Percentiles rank a stretch among this genome's conserved stretches.
Evolutionary conservation across 768 basidiomycete species (phyloP).

Genomic region (Xanthoconium purpureum): DNA sequence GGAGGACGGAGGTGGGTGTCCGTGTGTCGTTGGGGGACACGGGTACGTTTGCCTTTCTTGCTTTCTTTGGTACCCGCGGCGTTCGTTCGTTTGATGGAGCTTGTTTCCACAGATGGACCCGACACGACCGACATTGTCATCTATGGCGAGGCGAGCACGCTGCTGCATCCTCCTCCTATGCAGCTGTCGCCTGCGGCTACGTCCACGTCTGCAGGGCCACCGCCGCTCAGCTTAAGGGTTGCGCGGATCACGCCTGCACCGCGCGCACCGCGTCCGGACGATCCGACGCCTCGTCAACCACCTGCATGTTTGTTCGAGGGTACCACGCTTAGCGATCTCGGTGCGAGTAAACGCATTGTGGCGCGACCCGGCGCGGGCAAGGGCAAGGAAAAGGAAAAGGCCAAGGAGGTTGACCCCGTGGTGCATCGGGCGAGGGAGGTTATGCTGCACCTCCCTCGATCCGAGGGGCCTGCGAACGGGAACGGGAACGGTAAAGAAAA

Average conservation of each 20-base stretch:
- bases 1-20: conserved; percentile 53
- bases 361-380: conserved; percentile 14
- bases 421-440: conserved; percentile 36
- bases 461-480: conserved; percentile 8
- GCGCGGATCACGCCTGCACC: conserved; percentile 52
- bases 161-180: conserved; percentile 6
- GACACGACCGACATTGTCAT: conserved; percentile 67
- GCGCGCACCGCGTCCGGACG: conserved; percentile 62
- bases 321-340: conserved; percentile 13
- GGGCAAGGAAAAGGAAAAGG: conserved; percentile 15
- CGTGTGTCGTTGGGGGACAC: conserved; percentile 69
- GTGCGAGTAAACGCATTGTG: conserved; percentile 24
- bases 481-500: not conserved
- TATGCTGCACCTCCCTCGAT: conserved; percentile 38
- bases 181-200: conserved; percentile 9
- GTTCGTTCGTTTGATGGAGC: not conserved
- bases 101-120: conserved; percentile 49
- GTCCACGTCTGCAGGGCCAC: conserved; percentile 23
- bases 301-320: conserved; percentile 35
- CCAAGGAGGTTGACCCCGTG: conserved; percentile 28
- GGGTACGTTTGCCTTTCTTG: conserved; percentile 44
- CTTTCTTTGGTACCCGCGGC: not conserved
- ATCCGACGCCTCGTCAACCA: conserved; percentile 72
- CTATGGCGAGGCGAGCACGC: conserved; percentile 37
- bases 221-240: conserved; percentile 42